These are phyloP conservation scores for Epichloe coenophiala DNA, from an alignment of 2,329 filamentous ascomycete species.

Conservation along the genomic window DNA sequence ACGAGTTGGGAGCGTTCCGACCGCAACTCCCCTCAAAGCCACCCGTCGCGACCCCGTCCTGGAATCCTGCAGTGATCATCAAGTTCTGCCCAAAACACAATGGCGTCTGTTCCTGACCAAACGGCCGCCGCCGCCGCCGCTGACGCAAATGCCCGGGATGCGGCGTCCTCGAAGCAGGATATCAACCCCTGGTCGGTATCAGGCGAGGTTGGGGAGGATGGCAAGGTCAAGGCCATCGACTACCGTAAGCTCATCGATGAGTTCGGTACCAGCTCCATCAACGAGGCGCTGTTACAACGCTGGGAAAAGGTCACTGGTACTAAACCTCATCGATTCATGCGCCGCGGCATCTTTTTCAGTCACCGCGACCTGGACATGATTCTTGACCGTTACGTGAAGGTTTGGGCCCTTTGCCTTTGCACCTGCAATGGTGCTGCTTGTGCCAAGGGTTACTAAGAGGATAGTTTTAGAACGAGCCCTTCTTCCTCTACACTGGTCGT, in stretches of 20 bases:
- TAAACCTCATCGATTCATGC: constrained; percentile 78
- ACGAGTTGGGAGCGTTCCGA: neutral
- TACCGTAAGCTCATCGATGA: constrained; percentile 39
- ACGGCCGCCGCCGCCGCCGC: neutral
- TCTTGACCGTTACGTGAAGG: constrained; percentile 73
- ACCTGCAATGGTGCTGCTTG: neutral
- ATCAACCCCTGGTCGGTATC: constrained; percentile 54
- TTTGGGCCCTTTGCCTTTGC: constrained; percentile 1
- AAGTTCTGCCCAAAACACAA: constrained; percentile 1
- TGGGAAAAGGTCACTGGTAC: constrained; percentile 86
- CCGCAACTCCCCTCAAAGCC: neutral
- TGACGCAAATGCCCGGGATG: constrained; percentile 7
- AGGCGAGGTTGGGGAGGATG: constrained; percentile 52
- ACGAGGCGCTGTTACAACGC: constrained; percentile 62
- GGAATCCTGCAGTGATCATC: neutral
- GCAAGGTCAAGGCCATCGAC: constrained; percentile 65
- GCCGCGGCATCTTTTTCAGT: constrained; percentile 87
- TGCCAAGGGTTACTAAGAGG: neutral
- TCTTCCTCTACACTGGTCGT: constrained; percentile 89
- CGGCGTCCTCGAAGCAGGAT: constrained; percentile 25
- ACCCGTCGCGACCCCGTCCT: neutral
- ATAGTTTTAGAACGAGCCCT: constrained; percentile 52
- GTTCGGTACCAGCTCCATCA: constrained; percentile 52
- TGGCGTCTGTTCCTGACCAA: constrained; percentile 10
- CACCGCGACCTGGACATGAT: constrained; percentile 83